phyloP scores from a whole-genome alignment of 805 yeast species.

The Candida montana region DNA sequence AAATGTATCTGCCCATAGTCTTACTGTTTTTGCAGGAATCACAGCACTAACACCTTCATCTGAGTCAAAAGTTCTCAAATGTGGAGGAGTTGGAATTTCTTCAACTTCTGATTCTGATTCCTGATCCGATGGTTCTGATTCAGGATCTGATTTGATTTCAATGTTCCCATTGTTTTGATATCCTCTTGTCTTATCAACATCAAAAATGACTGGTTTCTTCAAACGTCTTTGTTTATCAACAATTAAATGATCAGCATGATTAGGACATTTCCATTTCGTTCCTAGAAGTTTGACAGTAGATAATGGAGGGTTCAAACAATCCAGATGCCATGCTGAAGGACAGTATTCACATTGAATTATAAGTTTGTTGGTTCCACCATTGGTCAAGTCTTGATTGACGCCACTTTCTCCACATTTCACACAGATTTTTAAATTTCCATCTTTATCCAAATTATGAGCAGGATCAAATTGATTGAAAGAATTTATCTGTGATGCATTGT shows the following conservation, averaged over 20 bases:
- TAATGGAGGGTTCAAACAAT: conserved; percentile 76
- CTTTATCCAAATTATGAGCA: conserved; percentile 57
- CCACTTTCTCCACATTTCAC: conserved; percentile 73
- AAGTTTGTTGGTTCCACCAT: conserved; percentile 39
- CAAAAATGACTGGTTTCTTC: conserved; percentile 46
- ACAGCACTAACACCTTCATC: conserved; percentile 31
- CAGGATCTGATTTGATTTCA: conserved; percentile 46
- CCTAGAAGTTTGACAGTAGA: conserved; percentile 69
- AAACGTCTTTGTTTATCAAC: conserved; percentile 39
- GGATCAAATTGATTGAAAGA: conserved; percentile 53
- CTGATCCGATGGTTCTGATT: conserved; percentile 25
- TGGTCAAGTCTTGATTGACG: conserved; percentile 34
- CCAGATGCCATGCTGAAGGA: conserved; percentile 79
- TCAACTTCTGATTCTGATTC: conserved; percentile 20
- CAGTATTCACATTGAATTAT: conserved; percentile 82
- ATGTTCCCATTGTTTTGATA: conserved; percentile 50
- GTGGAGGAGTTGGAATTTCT: conserved; percentile 33
- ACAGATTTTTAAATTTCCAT: conserved; percentile 68
- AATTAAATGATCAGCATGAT: conserved; percentile 45
- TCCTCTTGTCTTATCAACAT: conserved; percentile 51
- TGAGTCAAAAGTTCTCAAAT: conserved; percentile 30
- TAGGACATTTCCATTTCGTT: conserved; percentile 86
- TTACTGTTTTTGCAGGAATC: conserved; percentile 22
- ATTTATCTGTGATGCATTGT: conserved; percentile 36
- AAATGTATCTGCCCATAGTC: conserved; percentile 30